These are phyloP conservation scores for Teratosphaeria epicoccoides DNA, from an alignment of 2,329 filamentous ascomycete species.

Conservation along the genomic window DNA sequence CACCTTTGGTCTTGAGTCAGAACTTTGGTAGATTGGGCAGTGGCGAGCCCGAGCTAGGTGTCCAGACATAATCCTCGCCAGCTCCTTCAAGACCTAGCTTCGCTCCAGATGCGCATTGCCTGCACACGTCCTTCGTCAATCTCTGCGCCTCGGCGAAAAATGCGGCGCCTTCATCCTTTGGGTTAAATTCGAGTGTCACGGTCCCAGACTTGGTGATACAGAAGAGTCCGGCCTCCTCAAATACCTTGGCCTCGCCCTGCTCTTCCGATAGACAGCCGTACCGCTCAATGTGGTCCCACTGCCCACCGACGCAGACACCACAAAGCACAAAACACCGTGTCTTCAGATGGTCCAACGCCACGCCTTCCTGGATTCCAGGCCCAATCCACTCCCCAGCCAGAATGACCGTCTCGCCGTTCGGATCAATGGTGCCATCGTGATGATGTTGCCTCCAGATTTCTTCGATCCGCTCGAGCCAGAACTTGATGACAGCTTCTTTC, in stretches of 20 bases:
- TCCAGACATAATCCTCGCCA: neutral
- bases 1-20: constrained; percentile 3
- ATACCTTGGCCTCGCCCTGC: neutral
- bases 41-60: neutral
- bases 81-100: neutral
- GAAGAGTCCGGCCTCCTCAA: neutral
- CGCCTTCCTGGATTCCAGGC: neutral
- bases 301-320: neutral
- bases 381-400: constrained; percentile 3
- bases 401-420: neutral
- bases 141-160: neutral
- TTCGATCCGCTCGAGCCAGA: too few relatives aligned
- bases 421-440: too few relatives aligned
- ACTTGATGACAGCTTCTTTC: too few relatives aligned
- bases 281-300: constrained; percentile 1
- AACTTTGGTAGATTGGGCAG: neutral
- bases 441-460: neutral
- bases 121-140: neutral
- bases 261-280: neutral
- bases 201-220: neutral
- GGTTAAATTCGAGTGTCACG: neutral
- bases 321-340: constrained; percentile 1
- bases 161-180: neutral
- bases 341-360: neutral
- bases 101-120: neutral